These are phyloP conservation scores for Hevea brasiliensis DNA, from an alignment of 345 rosid genomes.

Conservation along the genomic window DNA sequence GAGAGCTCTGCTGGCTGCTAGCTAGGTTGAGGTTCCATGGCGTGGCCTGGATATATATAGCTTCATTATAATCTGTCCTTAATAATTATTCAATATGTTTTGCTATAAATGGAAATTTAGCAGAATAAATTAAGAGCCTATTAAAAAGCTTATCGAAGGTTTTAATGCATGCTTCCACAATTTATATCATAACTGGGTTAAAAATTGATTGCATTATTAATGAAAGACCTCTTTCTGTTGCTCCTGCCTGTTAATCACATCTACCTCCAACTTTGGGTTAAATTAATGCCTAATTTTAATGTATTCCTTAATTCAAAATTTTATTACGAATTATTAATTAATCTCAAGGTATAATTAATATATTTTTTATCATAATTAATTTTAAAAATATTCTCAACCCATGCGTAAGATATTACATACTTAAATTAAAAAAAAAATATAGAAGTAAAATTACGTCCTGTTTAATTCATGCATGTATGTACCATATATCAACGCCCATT, in stretches of 20 bases:
- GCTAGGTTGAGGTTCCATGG: background rate
- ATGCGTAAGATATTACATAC: too few relatives aligned
- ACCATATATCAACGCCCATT: too few relatives aligned
- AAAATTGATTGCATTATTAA: background rate
- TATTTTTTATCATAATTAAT: too few relatives aligned
- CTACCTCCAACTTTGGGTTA: background rate
- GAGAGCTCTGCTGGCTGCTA: background rate
- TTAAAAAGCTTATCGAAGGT: background rate
- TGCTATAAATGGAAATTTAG: conserved; percentile 1
- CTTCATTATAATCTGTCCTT: conserved; percentile 2
- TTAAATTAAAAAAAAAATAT: too few relatives aligned
- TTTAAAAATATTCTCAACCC: too few relatives aligned
- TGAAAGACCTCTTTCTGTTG: background rate
- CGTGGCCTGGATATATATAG: too few relatives aligned
- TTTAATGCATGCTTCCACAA: background rate
- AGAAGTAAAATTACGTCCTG: too few relatives aligned
- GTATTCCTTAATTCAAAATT: too few relatives aligned
- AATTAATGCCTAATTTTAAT: background rate
- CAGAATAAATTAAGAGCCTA: background rate
- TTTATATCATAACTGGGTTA: background rate
- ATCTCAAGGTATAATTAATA: too few relatives aligned
- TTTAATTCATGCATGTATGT: too few relatives aligned
- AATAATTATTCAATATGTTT: background rate
- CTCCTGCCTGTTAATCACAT: background rate
- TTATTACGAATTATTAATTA: too few relatives aligned